These are phyloP conservation scores for Stachybotrys chartarum DNA, from an alignment of 2,329 filamentous ascomycete genomes.

Conservation along the genomic window DNA sequence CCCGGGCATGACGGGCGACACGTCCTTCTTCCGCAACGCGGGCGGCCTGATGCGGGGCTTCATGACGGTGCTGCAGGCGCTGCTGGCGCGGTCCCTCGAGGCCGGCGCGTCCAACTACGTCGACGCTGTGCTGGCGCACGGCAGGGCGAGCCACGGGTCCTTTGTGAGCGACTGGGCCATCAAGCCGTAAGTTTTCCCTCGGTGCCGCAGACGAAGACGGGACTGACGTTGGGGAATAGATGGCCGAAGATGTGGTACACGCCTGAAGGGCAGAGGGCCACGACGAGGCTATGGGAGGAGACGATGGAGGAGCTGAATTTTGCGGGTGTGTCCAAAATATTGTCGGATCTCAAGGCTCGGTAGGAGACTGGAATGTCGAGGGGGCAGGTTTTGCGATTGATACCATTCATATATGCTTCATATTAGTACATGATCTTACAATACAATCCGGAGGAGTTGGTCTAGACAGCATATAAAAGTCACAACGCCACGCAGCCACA, in stretches of 20 bases:
- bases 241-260: conserved; percentile 24
- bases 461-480: too few species aligned
- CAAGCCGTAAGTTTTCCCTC: conserved; percentile 10
- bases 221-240: conserved; percentile 15
- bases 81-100: conserved; percentile 8
- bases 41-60: conserved; percentile 9
- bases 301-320: conserved; percentile 28
- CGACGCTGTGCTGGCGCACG: conserved; percentile 12
- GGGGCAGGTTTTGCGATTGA: too few species aligned
- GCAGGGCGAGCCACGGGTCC: conserved; percentile 13
- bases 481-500: too few species aligned
- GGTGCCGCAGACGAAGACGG: too few species aligned
- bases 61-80: not conserved
- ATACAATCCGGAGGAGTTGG: too few species aligned
- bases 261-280: conserved; percentile 23
- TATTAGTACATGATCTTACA: too few species aligned
- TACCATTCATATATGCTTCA: too few species aligned
- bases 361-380: too few species aligned
- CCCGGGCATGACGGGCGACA: conserved; percentile 36
- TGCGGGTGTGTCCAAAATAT: conserved; percentile 12
- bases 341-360: conserved; percentile 2
- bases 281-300: conserved; percentile 30
- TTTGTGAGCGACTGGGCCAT: conserved; percentile 17
- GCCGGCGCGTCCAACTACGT: conserved; percentile 11
- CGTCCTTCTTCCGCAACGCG: conserved; percentile 28